Percentiles rank a stretch among this genome's conserved stretches.
Conservation (phyloP, 1,284 basidiomycete species). For the Taiwanofungus camphoratus region DNA sequence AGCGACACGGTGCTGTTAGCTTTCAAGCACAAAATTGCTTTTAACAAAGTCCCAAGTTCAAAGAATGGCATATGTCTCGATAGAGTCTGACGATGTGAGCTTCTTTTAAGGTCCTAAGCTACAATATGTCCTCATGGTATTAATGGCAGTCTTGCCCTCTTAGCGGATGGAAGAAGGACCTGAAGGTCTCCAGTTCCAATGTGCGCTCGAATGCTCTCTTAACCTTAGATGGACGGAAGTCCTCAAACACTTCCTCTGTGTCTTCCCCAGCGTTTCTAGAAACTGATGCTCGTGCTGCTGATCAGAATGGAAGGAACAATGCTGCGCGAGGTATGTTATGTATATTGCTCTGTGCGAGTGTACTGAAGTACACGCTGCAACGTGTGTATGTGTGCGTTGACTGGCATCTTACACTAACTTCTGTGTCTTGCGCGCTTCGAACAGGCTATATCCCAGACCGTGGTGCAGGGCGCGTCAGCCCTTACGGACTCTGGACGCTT, state of each 20-base stretch:
- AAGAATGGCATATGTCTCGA: conserved; percentile 30
- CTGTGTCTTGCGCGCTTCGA: not conserved
- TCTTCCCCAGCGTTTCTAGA: conserved; percentile 22
- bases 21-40: too few relatives aligned
- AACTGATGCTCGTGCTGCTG: conserved; percentile 22
- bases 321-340: conserved; percentile 23
- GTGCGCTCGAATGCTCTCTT: conserved; percentile 13
- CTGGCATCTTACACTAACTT: not conserved
- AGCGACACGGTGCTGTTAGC: too few relatives aligned
- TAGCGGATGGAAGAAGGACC: conserved; percentile 31
- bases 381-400: too few relatives aligned
- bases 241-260: not conserved
- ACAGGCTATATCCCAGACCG: conserved; percentile 38
- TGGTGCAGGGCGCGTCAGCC: conserved; percentile 27
- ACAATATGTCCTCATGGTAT: conserved; percentile 10
- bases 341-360: too few relatives aligned
- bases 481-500: conserved; percentile 66
- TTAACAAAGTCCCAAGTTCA: too few relatives aligned
- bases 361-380: too few relatives aligned
- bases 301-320: conserved; percentile 13
- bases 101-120: not conserved
- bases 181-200: conserved; percentile 29
- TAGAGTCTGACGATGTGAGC: conserved; percentile 29
- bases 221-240: not conserved
- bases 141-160: conserved; percentile 13